Conservation (phyloP, 108 stramenopile species). For the Hondaea fermentalgiana region DNA sequence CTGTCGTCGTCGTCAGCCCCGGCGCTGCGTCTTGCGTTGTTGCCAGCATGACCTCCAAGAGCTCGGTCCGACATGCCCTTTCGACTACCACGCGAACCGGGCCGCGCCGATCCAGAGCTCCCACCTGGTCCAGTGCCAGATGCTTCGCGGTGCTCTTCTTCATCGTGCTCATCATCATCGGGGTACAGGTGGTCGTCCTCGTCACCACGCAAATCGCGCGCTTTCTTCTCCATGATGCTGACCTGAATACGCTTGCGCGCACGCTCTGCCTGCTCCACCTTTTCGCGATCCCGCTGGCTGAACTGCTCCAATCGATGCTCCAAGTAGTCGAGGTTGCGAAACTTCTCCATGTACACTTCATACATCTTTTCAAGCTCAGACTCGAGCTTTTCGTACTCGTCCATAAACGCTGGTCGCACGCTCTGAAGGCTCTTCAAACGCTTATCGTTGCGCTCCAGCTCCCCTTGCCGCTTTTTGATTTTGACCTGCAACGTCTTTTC, state of each 20-base stretch:
- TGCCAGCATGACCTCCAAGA: no score
- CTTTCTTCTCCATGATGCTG: constrained; percentile 48
- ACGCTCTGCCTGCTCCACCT: constrained; percentile 49
- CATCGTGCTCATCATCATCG: neutral
- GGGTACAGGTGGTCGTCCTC: constrained; percentile 1
- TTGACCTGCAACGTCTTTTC: constrained; percentile 41
- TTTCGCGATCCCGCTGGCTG: constrained; percentile 37
- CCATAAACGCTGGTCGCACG: constrained; percentile 66
- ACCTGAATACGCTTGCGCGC: constrained; percentile 52
- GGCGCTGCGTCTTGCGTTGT: no score
- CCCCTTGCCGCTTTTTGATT: constrained; percentile 45
- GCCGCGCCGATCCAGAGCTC: neutral
- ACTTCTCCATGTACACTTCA: constrained; percentile 50
- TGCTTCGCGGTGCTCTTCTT: neutral
- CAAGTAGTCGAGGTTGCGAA: constrained; percentile 53
- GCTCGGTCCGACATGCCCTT: neutral
- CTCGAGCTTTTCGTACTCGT: constrained; percentile 74
- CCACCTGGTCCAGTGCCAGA: neutral
- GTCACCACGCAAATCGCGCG: neutral
- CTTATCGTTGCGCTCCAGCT: constrained; percentile 56
- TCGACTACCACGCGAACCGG: neutral
- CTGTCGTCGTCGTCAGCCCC: neutral
- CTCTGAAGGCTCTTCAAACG: constrained; percentile 46
- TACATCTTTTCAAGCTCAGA: constrained; percentile 66
- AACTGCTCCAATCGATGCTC: constrained; percentile 56